Evolutionary conservation across 257 asterid species (phyloP).

Genomic region (Rhazya stricta): DNA sequence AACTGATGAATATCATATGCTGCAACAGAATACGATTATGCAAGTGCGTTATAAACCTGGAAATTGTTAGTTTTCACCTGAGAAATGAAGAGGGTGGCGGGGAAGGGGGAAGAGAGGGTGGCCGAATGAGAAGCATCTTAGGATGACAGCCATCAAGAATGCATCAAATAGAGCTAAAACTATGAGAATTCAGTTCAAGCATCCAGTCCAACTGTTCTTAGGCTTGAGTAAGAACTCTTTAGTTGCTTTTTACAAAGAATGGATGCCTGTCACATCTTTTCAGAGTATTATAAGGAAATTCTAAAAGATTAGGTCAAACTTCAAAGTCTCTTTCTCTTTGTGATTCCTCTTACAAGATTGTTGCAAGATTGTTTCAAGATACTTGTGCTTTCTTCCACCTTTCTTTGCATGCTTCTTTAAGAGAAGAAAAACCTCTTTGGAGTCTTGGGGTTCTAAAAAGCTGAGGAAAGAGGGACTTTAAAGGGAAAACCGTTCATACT

Average conservation of each 20-base stretch:
- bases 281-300: constrained; percentile 16
- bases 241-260: constrained; percentile 22
- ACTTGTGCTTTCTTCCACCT: constrained; percentile 14
- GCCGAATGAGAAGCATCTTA: constrained; percentile 10
- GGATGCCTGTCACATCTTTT: constrained; percentile 32
- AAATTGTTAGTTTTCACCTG: neutral
- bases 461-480: neutral
- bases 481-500: constrained; percentile 14
- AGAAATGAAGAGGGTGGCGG: constrained; percentile 6
- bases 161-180: constrained; percentile 7
- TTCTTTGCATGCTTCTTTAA: constrained; percentile 25
- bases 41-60: neutral
- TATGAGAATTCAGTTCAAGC: constrained; percentile 12
- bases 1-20: neutral
- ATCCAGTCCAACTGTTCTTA: constrained; percentile 22
- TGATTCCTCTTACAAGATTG: constrained; percentile 22
- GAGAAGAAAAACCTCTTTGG: constrained; percentile 8
- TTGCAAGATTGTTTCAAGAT: neutral
- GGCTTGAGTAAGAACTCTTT: constrained; percentile 20
- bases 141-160: constrained; percentile 6
- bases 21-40: neutral
- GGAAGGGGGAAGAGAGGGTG: neutral
- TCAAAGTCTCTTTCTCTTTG: constrained; percentile 18
- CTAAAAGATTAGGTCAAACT: constrained; percentile 22
- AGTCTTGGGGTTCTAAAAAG: constrained; percentile 25